Conservation (phyloP, 2,329 filamentous ascomycete genomes). For the Rachicladosporium sp. region DNA sequence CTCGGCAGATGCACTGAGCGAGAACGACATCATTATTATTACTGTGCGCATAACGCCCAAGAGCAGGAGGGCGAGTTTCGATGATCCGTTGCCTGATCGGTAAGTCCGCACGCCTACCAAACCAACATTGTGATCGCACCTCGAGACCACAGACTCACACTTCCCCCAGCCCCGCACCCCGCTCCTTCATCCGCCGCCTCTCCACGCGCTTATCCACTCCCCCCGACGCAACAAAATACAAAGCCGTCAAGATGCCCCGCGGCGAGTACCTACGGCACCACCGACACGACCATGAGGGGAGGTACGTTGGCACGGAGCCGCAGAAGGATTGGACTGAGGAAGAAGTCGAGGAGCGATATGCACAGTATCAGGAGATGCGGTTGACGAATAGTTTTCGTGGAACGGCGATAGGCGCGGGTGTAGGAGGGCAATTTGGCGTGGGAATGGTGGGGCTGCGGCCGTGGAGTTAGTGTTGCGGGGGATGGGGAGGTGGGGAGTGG, state of each 20-base stretch:
- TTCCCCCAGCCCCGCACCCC: constrained; percentile 9
- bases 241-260: constrained; percentile 20
- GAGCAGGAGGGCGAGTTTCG: neutral
- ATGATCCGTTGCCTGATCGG: constrained; percentile 5
- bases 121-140: too few species aligned
- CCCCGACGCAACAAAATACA: constrained; percentile 12
- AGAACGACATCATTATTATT: constrained; percentile 19
- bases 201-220: constrained; percentile 13
- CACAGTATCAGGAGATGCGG: constrained; percentile 14
- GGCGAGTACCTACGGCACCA: constrained; percentile 17
- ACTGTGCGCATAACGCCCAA: constrained; percentile 12
- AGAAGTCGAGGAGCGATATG: constrained; percentile 14
- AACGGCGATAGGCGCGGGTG: too few species aligned
- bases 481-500: too few species aligned
- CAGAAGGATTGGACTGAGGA: constrained; percentile 18
- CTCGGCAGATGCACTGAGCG: constrained; percentile 1
- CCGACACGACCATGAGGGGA: constrained; percentile 13
- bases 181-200: constrained; percentile 17
- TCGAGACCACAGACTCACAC: too few species aligned
- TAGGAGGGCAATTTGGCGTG: too few species aligned
- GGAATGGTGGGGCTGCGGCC: too few species aligned
- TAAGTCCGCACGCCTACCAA: neutral
- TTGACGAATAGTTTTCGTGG: neutral
- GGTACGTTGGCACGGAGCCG: constrained; percentile 20
- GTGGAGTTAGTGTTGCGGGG: too few species aligned